Percentiles rank a stretch among this genome's conserved stretches.
Evolutionary conservation across 352 stramenopile genomes (phyloP).

Genomic region (Globisporangium spinosum): DNA sequence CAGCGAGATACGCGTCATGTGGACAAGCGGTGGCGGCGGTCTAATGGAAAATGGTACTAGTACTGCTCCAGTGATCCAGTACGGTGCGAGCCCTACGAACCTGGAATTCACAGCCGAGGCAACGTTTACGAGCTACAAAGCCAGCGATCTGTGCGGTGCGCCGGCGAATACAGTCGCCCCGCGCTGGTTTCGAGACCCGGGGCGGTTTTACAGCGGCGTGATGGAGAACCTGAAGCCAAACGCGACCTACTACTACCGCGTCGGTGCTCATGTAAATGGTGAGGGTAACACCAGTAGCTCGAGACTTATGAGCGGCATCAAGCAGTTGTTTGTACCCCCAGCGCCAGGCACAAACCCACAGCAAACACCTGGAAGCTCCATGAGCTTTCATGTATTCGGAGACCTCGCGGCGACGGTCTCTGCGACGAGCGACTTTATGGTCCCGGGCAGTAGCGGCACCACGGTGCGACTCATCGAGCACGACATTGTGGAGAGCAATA

Average conservation of each 20-base stretch:
- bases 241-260: constrained; percentile 19
- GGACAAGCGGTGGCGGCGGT: constrained; percentile 38
- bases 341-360: constrained; percentile 1
- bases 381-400: constrained; percentile 53
- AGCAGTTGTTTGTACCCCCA: constrained; percentile 20
- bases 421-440: constrained; percentile 15
- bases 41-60: constrained; percentile 9
- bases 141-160: constrained; percentile 17
- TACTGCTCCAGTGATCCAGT: constrained; percentile 30
- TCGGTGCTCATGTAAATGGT: constrained; percentile 8
- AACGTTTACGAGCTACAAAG: constrained; percentile 13
- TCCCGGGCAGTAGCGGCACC: constrained; percentile 12
- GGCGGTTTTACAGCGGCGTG: constrained; percentile 14
- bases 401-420: constrained; percentile 36
- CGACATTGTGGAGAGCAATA: constrained; percentile 8
- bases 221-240: constrained; percentile 16
- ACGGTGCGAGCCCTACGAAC: constrained; percentile 24
- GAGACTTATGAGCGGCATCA: constrained; percentile 6
- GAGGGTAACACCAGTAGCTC: neutral
- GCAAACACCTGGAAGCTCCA: neutral
- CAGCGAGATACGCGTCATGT: constrained; percentile 50
- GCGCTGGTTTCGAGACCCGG: constrained; percentile 15
- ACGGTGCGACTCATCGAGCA: constrained; percentile 18
- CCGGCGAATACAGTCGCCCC: constrained; percentile 15
- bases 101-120: constrained; percentile 14